Base-by-base conservation (phyloP, 2,329 filamentous ascomycete genomes). In the Aspergillus niger region DNA sequence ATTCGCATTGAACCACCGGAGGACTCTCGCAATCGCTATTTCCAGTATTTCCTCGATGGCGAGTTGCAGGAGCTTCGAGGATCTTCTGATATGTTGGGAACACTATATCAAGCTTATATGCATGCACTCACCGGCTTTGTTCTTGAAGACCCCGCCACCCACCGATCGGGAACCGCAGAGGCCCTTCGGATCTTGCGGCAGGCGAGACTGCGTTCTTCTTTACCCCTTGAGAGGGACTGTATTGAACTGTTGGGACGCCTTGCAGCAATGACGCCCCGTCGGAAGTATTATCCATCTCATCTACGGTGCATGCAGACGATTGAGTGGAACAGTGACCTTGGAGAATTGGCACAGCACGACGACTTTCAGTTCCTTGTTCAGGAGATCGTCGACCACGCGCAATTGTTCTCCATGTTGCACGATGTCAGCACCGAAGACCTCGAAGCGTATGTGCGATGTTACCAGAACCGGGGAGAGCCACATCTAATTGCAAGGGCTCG, bases 91-190 rank as follows among this genome's bases (percentile, higher is more conserved):
- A 55, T 69, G 13, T 62, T 66, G 28, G 50, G 13, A 17, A 20
- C 6, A 13, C 47, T 73, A 30, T 72, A 67, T 56, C 67, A 69
- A 55, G 67, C 68, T 8, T 70, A 69, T 50, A 61, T 76, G n/a
- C 73, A 76, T 56, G 74, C 74, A 3, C 30, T 74, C 2, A 76
- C 73, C 1, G 63, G 63, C n/a, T 70, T 67, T 53, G 52, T 65
- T 11, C 60, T 76, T 8, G 61, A 67, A 8, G 75, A 78, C 56
- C 60, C 61, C 5, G 59, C 74, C 10, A 77, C 70, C 10, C 65
- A 64, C 10, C 56, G 63, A 17, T 65, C 68, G 28, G 74, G 74
- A 3, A 72, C 69, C 4, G 74, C 74, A 54, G 67, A 75, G 59
- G 72, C 72, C 5, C 57, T 74, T 30, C 54, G 60, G 8, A 61